A percentile compares a stretch with the other conserved stretches of the same genome.
Evolutionary conservation across 441 rosid species (phyloP).

Genomic region (Bruguiera hainesii): DNA sequence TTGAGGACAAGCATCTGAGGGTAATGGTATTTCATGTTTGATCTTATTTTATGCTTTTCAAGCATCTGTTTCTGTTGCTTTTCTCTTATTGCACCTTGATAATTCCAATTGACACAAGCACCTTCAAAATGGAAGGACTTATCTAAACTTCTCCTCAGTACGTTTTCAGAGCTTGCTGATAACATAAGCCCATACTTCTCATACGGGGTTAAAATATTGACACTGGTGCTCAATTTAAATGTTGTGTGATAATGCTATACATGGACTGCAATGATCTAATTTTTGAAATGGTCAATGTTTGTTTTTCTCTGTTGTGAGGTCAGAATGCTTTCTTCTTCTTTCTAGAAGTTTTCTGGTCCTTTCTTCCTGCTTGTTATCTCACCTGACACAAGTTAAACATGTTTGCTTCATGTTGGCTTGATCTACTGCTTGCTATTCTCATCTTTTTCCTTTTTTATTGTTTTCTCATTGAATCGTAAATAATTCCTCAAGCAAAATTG

Average conservation of each 20-base stretch:
- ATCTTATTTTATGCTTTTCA: too few relatives aligned
- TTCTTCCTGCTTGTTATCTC: slow-evolving; percentile 1
- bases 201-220: slow-evolving; percentile 80
- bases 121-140: slow-evolving; percentile 45
- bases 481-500: neutral
- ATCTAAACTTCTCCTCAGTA: slow-evolving; percentile 56
- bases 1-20: too few relatives aligned
- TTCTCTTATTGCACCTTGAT: neutral
- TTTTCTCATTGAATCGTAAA: neutral
- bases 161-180: slow-evolving; percentile 68
- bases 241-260: slow-evolving; percentile 79
- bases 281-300: slow-evolving; percentile 66
- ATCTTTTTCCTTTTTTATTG: neutral
- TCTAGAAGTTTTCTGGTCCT: slow-evolving; percentile 4
- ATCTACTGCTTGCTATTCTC: neutral
- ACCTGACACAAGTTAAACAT: neutral
- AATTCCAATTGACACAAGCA: neutral
- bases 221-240: slow-evolving; percentile 66
- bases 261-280: slow-evolving; percentile 60
- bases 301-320: slow-evolving; percentile 80
- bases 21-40: too few relatives aligned
- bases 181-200: slow-evolving; percentile 62
- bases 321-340: slow-evolving; percentile 18
- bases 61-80: neutral
- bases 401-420: slow-evolving; percentile 13